A percentile compares a stretch with the other conserved stretches of the same genome.
Evolutionary conservation across 1,139 yeast genomes (phyloP).

Genomic region (Meyerozyma athensensis): DNA sequence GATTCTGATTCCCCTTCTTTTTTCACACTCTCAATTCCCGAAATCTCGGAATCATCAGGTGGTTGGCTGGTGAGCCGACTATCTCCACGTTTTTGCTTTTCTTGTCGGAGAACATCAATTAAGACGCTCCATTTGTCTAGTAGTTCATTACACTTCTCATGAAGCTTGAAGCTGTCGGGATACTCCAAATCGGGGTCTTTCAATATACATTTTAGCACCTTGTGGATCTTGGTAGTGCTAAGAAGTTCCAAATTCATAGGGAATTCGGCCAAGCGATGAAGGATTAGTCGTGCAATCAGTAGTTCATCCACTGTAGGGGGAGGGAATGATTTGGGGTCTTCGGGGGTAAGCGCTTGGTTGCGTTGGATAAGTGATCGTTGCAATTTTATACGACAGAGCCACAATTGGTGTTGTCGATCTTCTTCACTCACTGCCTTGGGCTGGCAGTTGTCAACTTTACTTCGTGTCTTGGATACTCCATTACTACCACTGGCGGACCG

Average conservation of each 20-base stretch:
- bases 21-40: slow-evolving; percentile 14
- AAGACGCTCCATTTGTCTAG: slow-evolving; percentile 41
- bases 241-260: slow-evolving; percentile 53
- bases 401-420: slow-evolving; percentile 42
- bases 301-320: slow-evolving; percentile 53
- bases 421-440: slow-evolving; percentile 13
- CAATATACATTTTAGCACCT: slow-evolving; percentile 47
- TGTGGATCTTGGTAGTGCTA: slow-evolving; percentile 50
- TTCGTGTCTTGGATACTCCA: slow-evolving; percentile 6
- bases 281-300: slow-evolving; percentile 46
- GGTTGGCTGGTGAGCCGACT: slow-evolving; percentile 13
- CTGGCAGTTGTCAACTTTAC: slow-evolving; percentile 4
- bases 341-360: slow-evolving; percentile 37
- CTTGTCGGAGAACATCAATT: slow-evolving; percentile 32
- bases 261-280: slow-evolving; percentile 47
- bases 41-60: slow-evolving; percentile 33
- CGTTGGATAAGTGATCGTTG: slow-evolving; percentile 44
- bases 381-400: slow-evolving; percentile 44
- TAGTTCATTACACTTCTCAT: slow-evolving; percentile 41
- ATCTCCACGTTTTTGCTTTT: slow-evolving; percentile 20
- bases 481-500: slow-evolving; percentile 5
- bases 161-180: slow-evolving; percentile 44
- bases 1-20: slow-evolving; percentile 3
- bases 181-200: slow-evolving; percentile 38
- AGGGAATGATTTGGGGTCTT: slow-evolving; percentile 27